phyloP scores from a whole-genome alignment of 1,284 basidiomycete species.

The Phlebopus sp. region DNA sequence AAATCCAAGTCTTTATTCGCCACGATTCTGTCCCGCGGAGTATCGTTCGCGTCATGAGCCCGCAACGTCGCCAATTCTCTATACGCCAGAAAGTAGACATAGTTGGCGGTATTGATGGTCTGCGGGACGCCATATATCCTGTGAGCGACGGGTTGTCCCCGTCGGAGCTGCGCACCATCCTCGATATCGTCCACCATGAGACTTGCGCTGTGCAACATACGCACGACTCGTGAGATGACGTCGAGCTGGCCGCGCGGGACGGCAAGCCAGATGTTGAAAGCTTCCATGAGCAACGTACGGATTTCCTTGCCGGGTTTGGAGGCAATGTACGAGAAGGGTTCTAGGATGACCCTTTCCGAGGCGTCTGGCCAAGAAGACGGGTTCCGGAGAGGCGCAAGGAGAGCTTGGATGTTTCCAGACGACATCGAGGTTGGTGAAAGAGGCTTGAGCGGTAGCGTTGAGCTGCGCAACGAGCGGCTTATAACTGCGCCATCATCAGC shows the following conservation, averaged over 20 bases:
- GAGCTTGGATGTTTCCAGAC: slow-evolving; percentile 12
- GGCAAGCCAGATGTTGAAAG: slow-evolving; percentile 92
- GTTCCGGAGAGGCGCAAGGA: slow-evolving; percentile 23
- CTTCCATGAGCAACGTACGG: slow-evolving; percentile 84
- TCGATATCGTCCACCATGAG: slow-evolving; percentile 99
- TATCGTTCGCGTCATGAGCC: slow-evolving; percentile 17
- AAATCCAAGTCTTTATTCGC: slow-evolving; percentile 52
- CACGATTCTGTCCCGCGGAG: slow-evolving; percentile 31
- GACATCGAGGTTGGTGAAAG: slow-evolving; percentile 14
- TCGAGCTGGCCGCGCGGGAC: slow-evolving; percentile 73
- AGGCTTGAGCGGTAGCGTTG: not conserved
- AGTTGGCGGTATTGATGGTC: slow-evolving; percentile 97
- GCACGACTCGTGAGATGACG: slow-evolving; percentile 79
- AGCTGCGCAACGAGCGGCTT: too few relatives aligned
- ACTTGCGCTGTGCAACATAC: slow-evolving; percentile 94
- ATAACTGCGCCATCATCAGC: not conserved
- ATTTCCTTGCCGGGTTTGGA: slow-evolving; percentile 93
- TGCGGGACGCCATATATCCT: slow-evolving; percentile 96
- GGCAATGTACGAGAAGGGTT: slow-evolving; percentile 88
- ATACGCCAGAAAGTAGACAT: slow-evolving; percentile 92
- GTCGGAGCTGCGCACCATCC: slow-evolving; percentile 87
- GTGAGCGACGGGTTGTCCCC: slow-evolving; percentile 90
- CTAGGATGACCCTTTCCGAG: slow-evolving; percentile 57
- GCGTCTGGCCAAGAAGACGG: slow-evolving; percentile 24
- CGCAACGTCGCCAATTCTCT: slow-evolving; percentile 71